phyloP scores from a whole-genome alignment of 441 rosid genomes.

The Cnidoscolus chayamansa region DNA sequence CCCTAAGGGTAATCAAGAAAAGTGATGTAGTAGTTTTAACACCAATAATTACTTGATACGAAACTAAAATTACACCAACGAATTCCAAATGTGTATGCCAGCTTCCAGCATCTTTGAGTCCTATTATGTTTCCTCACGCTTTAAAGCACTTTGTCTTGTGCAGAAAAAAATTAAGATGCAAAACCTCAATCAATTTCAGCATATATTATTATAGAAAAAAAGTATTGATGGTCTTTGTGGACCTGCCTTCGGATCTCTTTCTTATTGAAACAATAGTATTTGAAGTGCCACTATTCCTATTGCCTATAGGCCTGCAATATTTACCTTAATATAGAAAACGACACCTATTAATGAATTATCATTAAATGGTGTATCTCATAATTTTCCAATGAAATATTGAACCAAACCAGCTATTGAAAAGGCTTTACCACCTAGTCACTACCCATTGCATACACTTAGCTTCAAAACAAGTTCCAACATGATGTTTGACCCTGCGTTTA shows the following conservation, averaged over 20 bases:
- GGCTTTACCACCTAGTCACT: neutral
- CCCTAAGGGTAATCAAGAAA: neutral
- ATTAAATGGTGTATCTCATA: neutral
- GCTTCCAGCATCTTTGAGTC: neutral
- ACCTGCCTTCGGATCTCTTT: neutral
- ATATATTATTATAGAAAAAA: neutral
- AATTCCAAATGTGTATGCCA: neutral
- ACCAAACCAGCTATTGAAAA: neutral
- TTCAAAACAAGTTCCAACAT: neutral
- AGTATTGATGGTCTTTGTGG: neutral
- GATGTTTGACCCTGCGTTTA: neutral
- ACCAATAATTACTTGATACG: neutral
- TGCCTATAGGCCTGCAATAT: neutral
- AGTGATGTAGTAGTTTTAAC: neutral
- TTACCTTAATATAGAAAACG: neutral
- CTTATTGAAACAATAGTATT: neutral
- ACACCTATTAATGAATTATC: neutral
- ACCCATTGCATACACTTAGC: neutral
- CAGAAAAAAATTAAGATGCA: neutral
- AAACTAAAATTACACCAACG: neutral
- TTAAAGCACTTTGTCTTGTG: neutral
- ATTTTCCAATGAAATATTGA: neutral
- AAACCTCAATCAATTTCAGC: neutral
- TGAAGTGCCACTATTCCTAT: neutral
- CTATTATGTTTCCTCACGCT: neutral